Evolutionary conservation across 495 filamentous ascomycete species (phyloP).

Genomic region (Lasiosphaeria miniovina): DNA sequence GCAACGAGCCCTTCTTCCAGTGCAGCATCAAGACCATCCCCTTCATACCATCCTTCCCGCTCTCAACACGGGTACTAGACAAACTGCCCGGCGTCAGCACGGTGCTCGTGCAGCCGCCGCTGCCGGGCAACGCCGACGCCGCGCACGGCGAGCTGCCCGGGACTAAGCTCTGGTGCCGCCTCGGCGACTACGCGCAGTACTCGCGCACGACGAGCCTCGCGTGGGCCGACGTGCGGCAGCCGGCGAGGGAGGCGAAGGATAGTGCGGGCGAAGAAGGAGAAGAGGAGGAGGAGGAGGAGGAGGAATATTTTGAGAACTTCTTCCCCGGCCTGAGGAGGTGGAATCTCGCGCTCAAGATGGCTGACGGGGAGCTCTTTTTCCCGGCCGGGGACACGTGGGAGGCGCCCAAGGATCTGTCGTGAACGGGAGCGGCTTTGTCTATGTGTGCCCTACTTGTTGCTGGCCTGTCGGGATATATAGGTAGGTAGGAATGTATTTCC

Average conservation of each 20-base stretch:
- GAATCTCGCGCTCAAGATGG: conserved; percentile 42
- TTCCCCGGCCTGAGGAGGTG: conserved; percentile 47
- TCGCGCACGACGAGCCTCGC: conserved; percentile 24
- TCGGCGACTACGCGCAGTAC: conserved; percentile 19
- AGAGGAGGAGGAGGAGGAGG: conserved; percentile 11
- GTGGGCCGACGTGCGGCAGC: conserved; percentile 43
- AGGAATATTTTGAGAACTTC: conserved; percentile 34
- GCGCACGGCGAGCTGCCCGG: conserved; percentile 33
- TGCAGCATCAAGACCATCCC: conserved; percentile 39
- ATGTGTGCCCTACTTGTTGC: too few species aligned
- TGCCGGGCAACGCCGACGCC: conserved; percentile 33
- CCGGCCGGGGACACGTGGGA: conserved; percentile 29
- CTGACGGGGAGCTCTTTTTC: conserved; percentile 40
- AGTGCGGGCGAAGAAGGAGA: too few species aligned
- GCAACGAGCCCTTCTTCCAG: conserved; percentile 40
- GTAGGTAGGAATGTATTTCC: too few species aligned
- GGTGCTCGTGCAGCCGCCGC: conserved; percentile 42
- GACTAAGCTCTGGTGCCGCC: conserved; percentile 34
- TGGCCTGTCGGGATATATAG: too few species aligned
- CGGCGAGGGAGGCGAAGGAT: conserved; percentile 16
- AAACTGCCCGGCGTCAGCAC: conserved; percentile 33
- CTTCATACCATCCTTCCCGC: conserved; percentile 42
- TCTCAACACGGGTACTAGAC: conserved; percentile 32
- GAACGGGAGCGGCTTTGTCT: not conserved
- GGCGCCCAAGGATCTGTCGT: conserved; percentile 7